Evolutionary conservation across 176 grass and related monocot species (phyloP).

Genomic region (Carex parvula): DNA sequence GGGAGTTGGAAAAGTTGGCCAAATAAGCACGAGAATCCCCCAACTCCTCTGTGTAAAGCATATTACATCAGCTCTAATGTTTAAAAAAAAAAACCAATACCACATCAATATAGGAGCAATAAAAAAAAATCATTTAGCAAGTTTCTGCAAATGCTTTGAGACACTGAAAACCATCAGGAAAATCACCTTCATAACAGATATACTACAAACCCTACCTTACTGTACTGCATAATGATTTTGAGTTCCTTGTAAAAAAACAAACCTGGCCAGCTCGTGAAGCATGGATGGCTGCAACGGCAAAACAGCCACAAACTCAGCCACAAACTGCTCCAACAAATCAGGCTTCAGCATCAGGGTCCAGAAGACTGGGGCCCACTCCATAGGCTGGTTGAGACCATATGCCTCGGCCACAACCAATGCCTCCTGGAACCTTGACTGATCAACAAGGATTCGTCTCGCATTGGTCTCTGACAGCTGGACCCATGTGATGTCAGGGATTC

Average conservation of each 20-base stretch:
- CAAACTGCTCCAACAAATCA: conserved; percentile 77
- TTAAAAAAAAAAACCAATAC: background rate
- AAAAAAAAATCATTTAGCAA: background rate
- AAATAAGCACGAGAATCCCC: background rate
- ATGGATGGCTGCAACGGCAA: conserved; percentile 78
- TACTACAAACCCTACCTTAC: background rate
- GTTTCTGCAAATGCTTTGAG: background rate
- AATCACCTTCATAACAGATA: background rate
- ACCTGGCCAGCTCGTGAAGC: conserved; percentile 75
- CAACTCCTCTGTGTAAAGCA: background rate
- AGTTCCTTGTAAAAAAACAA: background rate
- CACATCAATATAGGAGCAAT: background rate
- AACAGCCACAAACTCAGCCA: conserved; percentile 77
- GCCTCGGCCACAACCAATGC: conserved; percentile 91
- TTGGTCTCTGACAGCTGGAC: conserved; percentile 79
- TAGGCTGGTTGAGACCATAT: conserved; percentile 81
- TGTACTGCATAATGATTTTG: background rate
- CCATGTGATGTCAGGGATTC: conserved; percentile 85
- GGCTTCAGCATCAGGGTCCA: conserved; percentile 91
- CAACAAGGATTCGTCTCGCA: conserved; percentile 57
- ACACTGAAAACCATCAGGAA: background rate
- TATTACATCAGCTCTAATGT: background rate
- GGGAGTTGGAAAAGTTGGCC: background rate
- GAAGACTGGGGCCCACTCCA: conserved; percentile 85
- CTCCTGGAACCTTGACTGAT: conserved; percentile 94